Base-by-base conservation (phyloP, 1,284 basidiomycete species). In the Mrakiaceae sp. region DNA sequence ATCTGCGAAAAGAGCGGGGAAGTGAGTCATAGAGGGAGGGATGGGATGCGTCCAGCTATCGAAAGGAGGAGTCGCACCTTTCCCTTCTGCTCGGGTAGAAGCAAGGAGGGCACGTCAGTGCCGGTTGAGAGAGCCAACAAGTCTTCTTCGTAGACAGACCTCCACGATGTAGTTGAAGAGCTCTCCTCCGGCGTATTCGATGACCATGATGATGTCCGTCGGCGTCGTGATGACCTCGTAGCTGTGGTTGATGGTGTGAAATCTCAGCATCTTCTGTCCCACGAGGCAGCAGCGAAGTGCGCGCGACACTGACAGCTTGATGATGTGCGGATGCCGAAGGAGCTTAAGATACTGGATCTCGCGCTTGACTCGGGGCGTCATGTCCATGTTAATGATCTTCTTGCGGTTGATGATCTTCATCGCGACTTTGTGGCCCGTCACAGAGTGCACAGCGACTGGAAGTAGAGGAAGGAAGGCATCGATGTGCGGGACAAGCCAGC, bases 361-460 rank as follows among this genome's bases (percentile, higher is more conserved):
- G 57, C 93, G 84, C 75, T 92, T 88, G 27, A 98, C 94, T 63
- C 95, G 80, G 60, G 86, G 87, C 76, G 90, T 92, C 73, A 90
- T 95, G 77, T 92, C 90, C 70, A 91, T 87, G 68, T 87, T 85
- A 69, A 88, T 87, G 67, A 98, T 97, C 72, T 91, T 92, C 66
- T 89, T 88, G 74, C 95, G 92, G 67, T 91, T 92, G 72, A 98
- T 92, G 73, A 91, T 92, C 80, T 98, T 98, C 87, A 98, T 92
- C 3, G 95, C 95, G 54, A 98, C 95, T 70, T 87, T 86, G 73
- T 97, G 91, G 0, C 93, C 92, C 0, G 95, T 98, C 70, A 97
- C 84, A 54, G 88, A 88, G 75, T 98, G 95, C 11, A 85, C 86
- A 47, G 92, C 95, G 82, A 95, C 92, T 97, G 75, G 9, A 48